phyloP scores from a whole-genome alignment of 257 asterid species.

The Handroanthus guayacan region DNA sequence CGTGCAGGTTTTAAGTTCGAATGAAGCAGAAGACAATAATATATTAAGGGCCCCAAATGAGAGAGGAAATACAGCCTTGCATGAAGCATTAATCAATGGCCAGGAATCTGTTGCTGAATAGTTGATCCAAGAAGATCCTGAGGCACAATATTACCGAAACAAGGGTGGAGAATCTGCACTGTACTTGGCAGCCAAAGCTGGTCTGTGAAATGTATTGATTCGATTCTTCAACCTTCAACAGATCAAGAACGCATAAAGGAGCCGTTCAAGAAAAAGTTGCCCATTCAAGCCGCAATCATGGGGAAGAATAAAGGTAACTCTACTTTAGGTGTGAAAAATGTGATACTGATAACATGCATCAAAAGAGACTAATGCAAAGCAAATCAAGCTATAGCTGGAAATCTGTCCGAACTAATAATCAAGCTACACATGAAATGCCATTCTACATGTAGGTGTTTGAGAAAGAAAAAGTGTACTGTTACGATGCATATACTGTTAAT shows the following conservation, averaged over 20 bases:
- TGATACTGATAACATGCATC: too few relatives aligned
- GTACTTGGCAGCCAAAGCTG: slow-evolving; percentile 47
- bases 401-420: too few relatives aligned
- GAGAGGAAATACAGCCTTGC: slow-evolving; percentile 43
- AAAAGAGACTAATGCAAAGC: too few relatives aligned
- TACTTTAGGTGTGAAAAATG: not conserved
- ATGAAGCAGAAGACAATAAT: not conserved
- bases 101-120: slow-evolving; percentile 14
- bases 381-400: too few relatives aligned
- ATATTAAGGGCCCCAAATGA: slow-evolving; percentile 18
- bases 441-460: too few relatives aligned
- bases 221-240: slow-evolving; percentile 1
- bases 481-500: too few relatives aligned
- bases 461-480: too few relatives aligned
- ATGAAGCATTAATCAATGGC: slow-evolving; percentile 29
- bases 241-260: not conserved
- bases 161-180: slow-evolving; percentile 29
- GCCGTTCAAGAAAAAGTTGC: slow-evolving; percentile 24
- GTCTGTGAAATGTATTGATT: slow-evolving; percentile 23
- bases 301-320: slow-evolving; percentile 17
- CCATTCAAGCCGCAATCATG: slow-evolving; percentile 33
- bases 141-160: slow-evolving; percentile 27
- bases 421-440: too few relatives aligned
- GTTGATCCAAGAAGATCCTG: slow-evolving; percentile 33
- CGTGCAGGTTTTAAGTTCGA: not conserved